Conservation (phyloP, 805 yeast genomes). For the Wickerhamiella qilinensis region DNA sequence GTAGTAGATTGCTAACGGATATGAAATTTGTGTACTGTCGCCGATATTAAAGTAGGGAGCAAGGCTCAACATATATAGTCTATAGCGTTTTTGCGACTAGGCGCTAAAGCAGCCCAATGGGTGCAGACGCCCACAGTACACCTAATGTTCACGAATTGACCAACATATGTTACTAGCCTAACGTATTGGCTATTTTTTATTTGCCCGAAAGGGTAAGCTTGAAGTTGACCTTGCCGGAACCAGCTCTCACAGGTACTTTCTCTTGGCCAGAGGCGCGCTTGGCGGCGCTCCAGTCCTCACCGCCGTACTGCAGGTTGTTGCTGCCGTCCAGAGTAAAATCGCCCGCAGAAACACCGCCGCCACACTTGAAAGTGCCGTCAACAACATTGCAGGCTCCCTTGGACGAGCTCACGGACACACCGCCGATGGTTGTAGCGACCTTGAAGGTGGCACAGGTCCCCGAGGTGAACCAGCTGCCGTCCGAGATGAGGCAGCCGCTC, state of each 20-base stretch:
- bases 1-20: no score
- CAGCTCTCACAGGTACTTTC: slow-evolving; percentile 36
- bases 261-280: slow-evolving; percentile 27
- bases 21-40: no score
- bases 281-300: slow-evolving; percentile 45
- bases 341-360: slow-evolving; percentile 24
- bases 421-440: slow-evolving; percentile 48
- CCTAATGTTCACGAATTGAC: no score
- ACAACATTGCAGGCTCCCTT: slow-evolving; percentile 51
- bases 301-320: slow-evolving; percentile 43
- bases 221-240: slow-evolving; percentile 25
- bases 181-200: no score
- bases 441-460: slow-evolving; percentile 79
- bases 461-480: slow-evolving; percentile 64
- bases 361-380: slow-evolving; percentile 23
- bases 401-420: slow-evolving; percentile 50
- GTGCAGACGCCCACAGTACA: no score
- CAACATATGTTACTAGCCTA: no score
- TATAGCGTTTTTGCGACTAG: no score
- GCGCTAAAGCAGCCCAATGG: no score
- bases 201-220: slow-evolving; percentile 21
- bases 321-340: slow-evolving; percentile 44
- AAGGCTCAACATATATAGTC: no score
- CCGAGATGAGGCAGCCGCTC: slow-evolving; percentile 65
- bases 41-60: no score